Conservation (phyloP, 73 alveolate species). For the Paramecium tetraurelia region DNA sequence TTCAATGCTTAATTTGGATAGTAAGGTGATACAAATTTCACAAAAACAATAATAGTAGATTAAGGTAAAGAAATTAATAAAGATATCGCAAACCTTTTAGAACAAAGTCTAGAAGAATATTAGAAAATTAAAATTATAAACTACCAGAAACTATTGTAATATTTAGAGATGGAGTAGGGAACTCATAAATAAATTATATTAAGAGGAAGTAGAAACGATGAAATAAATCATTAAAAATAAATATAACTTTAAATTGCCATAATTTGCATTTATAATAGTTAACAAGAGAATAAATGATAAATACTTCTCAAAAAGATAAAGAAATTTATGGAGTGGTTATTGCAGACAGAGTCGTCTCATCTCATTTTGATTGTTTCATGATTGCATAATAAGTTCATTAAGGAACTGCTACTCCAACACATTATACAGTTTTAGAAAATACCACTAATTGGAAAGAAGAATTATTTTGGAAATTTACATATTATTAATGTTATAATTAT, state of each 20-base stretch:
- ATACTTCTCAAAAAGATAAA: background rate
- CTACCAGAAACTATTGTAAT: constrained; percentile 17
- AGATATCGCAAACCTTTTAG: background rate
- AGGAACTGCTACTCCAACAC: constrained; percentile 85
- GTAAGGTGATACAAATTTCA: constrained; percentile 44
- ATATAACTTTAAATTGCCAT: background rate
- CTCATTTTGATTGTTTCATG: constrained; percentile 75
- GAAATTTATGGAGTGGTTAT: constrained; percentile 79
- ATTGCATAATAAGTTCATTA: constrained; percentile 67
- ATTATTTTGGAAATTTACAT: constrained; percentile 74
- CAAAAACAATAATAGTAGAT: constrained; percentile 27
- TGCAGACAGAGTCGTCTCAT: constrained; percentile 66
- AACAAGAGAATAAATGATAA: background rate
- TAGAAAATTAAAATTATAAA: background rate
- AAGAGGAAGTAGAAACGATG: background rate
- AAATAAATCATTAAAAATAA: background rate
- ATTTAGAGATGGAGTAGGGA: constrained; percentile 52
- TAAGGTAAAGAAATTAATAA: background rate
- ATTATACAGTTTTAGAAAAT: constrained; percentile 78
- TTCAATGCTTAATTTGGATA: constrained; percentile 62
- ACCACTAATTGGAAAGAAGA: constrained; percentile 57
- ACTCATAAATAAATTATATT: background rate
- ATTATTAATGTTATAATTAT: constrained; percentile 82
- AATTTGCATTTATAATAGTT: background rate
- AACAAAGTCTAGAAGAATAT: background rate